Base-by-base conservation (phyloP, 257 asterid genomes). In the Solanum piurae region DNA sequence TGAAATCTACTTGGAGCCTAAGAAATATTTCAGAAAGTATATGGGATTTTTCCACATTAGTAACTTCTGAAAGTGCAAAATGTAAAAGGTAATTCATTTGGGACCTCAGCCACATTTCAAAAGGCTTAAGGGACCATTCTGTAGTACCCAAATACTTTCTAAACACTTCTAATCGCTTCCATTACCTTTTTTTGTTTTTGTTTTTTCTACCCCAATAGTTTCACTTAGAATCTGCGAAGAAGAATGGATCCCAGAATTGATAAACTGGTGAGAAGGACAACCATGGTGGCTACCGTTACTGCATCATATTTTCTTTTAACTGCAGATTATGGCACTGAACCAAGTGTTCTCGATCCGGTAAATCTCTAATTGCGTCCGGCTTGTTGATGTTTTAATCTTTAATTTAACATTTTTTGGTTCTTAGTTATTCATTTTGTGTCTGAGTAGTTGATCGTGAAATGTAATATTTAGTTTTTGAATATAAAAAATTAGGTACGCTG, bases 241-340 rank as follows among this genome's bases (percentile, higher is more conserved):
- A 42, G 27, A 25, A 94, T 96, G 98, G 92, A 96, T 88, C 94
- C 96, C 1, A 91, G 89, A 88, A 75, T 79, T 13, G 98, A 94
- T 86, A 96, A 94, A 92, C 89, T 95, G 3, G 94, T 96, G 88
- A 91, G 98, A 87, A 92, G 94, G 92, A 95, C 98, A 36, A 91
- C 98, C 7, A 92, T 96, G 95, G 93, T 94, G 87, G 98, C 98
- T 64, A 94, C 98, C n/a, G 93, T 72, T 2, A 93, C 95, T 25
- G 98, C 95, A 85, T 91, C 99, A 25, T 96, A 95, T 92, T 90
- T 96, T 44, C 98, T 96, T 74, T 93, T 96, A 89, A 96, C 98
- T 42, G 98, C 99, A 68, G 99, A 96, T 73, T 95, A 95, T 86
- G 99, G 99, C 69, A 87, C 96, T 42, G 92, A 93, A 86, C 98